Evolutionary conservation across 2,329 filamentous ascomycete species (phyloP), one percentile per base, ranked within the genome.

Genomic region (Monilinia fructigena): DNA sequence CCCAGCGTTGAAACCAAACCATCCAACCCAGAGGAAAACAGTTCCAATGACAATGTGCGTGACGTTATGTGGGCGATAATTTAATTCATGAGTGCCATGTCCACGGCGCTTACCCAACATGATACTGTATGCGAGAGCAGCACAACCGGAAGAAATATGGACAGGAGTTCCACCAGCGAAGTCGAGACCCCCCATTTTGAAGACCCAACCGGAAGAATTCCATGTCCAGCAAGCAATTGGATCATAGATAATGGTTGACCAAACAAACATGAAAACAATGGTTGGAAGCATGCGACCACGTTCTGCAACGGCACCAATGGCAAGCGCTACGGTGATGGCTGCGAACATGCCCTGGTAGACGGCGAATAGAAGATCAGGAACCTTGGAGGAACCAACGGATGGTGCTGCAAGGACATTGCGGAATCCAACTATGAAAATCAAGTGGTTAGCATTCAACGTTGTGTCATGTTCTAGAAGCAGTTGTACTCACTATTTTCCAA

Each of bases 141-240:
- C 91, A 55, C 86, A 85, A 61, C 93, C 93, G 3, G 91, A 94
- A 1, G 91, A 82, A 72, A 96, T 95, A 77, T 97, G 93, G 64
- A 97, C 93, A 0, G 93, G 93, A 2, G 92, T 96, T 74, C 93
- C 93, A 70, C 93, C 92, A 28, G 93, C 93, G 74, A 95, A 96
- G 78, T 96, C 93, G 55, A 96, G 84, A 38, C 90, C 91, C 56
- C 92, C 92, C 79, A 96, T 85, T 71, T 85, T 82, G 78, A 85
- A 90, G 16, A 89, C 87, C 93, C 93, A 97, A 28, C 93, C 93
- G 42, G 81, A 81, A 0, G 90, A 78, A 76, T 96, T 96, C 93
- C 93, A 97, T 11, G 91, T 96, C 93, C 93, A 97, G 83, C 92
- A 96, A 55, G 93, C 93, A 75, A 97, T 93, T 2, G 92, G 90